A percentile compares a stretch with the other conserved stretches of the same genome.
These are phyloP conservation scores for Pezicula rhizophila DNA, from an alignment of 2,329 filamentous ascomycete species.

Conservation along the genomic window DNA sequence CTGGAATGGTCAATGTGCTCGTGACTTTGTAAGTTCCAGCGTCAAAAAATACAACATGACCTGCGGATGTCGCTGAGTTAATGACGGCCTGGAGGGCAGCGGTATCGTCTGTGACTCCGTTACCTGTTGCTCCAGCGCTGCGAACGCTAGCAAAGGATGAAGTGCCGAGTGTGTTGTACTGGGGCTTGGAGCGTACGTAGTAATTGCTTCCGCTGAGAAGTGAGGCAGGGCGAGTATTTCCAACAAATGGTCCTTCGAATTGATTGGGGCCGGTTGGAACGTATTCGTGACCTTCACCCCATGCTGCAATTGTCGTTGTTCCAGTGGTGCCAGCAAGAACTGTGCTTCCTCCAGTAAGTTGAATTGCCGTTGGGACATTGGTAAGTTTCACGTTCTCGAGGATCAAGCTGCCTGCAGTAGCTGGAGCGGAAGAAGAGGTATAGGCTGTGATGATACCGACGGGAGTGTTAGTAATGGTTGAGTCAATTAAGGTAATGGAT, in stretches of 20 bases:
- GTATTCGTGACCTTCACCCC: slow-evolving; percentile 75
- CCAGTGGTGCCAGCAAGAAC: slow-evolving; percentile 59
- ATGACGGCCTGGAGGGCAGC: slow-evolving; percentile 52
- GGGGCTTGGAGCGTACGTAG: slow-evolving; percentile 47
- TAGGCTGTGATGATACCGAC: slow-evolving; percentile 45
- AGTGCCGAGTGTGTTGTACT: slow-evolving; percentile 37
- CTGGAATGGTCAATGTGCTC: slow-evolving; percentile 39
- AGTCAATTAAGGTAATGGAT: slow-evolving; percentile 52
- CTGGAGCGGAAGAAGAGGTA: slow-evolving; percentile 43
- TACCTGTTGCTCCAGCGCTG: slow-evolving; percentile 39
- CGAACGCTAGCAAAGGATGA: slow-evolving; percentile 38
- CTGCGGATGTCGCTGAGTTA: slow-evolving; percentile 38
- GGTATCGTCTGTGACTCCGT: slow-evolving; percentile 55
- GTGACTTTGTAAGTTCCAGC: slow-evolving; percentile 49
- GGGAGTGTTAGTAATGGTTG: slow-evolving; percentile 40
- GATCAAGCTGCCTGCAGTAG: slow-evolving; percentile 71
- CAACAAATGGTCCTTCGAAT: slow-evolving; percentile 34
- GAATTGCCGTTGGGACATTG: slow-evolving; percentile 58
- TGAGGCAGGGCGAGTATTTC: slow-evolving; percentile 35
- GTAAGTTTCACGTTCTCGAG: slow-evolving; percentile 82
- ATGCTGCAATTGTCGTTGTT: slow-evolving; percentile 61
- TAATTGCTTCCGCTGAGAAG: slow-evolving; percentile 41
- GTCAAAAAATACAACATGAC: slow-evolving; percentile 50
- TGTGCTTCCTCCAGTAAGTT: slow-evolving; percentile 45
- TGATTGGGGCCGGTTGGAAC: slow-evolving; percentile 36